Evolutionary conservation across 257 asterid species (phyloP), one percentile per base, ranked within the genome.

Genomic region (Plantago major): DNA sequence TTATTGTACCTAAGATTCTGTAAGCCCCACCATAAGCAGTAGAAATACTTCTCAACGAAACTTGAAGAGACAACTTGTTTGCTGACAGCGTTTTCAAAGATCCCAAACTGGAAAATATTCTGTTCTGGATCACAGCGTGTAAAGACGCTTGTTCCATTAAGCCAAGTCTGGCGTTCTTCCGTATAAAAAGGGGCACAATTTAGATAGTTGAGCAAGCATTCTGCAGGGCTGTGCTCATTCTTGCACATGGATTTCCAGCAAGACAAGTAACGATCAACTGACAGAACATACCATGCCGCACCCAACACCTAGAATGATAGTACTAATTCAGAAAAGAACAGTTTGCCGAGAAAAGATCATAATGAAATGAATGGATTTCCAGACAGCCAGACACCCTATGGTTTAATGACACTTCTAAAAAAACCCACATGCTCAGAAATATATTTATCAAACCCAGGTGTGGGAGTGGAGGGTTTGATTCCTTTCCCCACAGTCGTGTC

Each of bases 21-120:
- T 68, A 91, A 71, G 58, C 98, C 98, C 98, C 98, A 91, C 98
- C 98, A 88, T 72, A 91, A 77, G 84, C 98, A 86, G 65, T 91
- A 91, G 55, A 91, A 82, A 73, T 91, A 91, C 83, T 86, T 91
- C 26, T 72, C 76, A 16, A 82, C 48, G 71, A 91, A 88, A 74
- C 72, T 88, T 30, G 98, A 73, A 71, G 95, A 82, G 70, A 88
- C 91, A 14, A 88, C 98, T 53, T 82, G 78, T 66, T 88, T 86
- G 22, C 71, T 68, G 49, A 91, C 88, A 43, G 98, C 98, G 11
- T 73, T 81, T 72, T 69, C 90, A 74, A 91, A 91, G 60, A 91
- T 86, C 46, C 96, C 98, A 47, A 76, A 91, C 19, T 88, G 75
- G 88, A 91, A 88, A 37, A 71, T 75, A 56, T 73, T 64, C 66